These are phyloP conservation scores for Gnaphalium uliginosum DNA, from an alignment of 129 eudicot species.

Conservation along the genomic window DNA sequence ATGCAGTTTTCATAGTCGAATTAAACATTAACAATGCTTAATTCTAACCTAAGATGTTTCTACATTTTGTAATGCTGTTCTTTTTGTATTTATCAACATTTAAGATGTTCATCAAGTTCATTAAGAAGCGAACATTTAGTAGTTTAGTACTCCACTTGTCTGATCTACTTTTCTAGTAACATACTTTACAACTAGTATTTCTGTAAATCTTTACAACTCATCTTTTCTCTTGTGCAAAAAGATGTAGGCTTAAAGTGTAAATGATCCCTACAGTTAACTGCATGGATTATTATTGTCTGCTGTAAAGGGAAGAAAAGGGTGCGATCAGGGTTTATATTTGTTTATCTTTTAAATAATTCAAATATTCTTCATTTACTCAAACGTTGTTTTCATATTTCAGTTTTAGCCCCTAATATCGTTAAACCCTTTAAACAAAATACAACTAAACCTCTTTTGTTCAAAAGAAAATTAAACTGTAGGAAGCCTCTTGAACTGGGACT, in stretches of 20 bases:
- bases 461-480: too few species aligned
- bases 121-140: slow-evolving; percentile 15
- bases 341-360: too few species aligned
- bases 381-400: too few species aligned
- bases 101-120: slow-evolving; percentile 15
- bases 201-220: too few species aligned
- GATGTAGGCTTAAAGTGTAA: neutral
- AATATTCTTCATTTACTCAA: too few species aligned
- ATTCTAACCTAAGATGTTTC: slow-evolving; percentile 28
- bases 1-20: slow-evolving; percentile 15
- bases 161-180: slow-evolving; percentile 8
- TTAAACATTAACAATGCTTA: slow-evolving; percentile 25
- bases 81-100: slow-evolving; percentile 29
- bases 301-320: too few species aligned
- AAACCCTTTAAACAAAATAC: neutral
- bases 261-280: too few species aligned
- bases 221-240: too few species aligned
- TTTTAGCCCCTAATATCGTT: too few species aligned
- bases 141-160: slow-evolving; percentile 5
- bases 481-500: neutral
- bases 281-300: too few species aligned
- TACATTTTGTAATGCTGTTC: slow-evolving; percentile 32
- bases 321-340: too few species aligned
- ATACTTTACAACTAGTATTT: slow-evolving; percentile 4
- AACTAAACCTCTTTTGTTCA: neutral